Evolutionary conservation across 2,329 filamentous ascomycete genomes (phyloP).

Genomic region (Falciphora oryzae): DNA sequence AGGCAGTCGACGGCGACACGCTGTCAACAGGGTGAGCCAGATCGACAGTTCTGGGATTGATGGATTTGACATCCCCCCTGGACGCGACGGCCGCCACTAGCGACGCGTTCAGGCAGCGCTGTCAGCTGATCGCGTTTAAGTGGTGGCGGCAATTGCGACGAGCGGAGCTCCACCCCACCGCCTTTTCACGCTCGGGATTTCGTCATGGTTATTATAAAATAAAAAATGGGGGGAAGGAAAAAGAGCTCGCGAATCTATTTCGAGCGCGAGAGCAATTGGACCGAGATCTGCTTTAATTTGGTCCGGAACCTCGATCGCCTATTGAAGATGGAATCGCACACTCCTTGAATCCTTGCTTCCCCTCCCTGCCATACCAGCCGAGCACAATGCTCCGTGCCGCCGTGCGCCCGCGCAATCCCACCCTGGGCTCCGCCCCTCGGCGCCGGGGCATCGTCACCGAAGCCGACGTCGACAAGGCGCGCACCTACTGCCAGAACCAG

Average conservation of each 20-base stretch:
- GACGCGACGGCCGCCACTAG: conserved; percentile 21
- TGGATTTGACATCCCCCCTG: neutral
- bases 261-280: neutral
- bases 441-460: conserved; percentile 42
- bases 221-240: neutral
- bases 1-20: neutral
- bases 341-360: neutral
- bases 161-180: neutral
- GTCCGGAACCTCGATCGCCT: neutral
- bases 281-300: neutral
- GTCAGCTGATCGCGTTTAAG: conserved; percentile 34
- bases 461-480: conserved; percentile 45
- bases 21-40: neutral
- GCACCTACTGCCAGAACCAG: conserved; percentile 48
- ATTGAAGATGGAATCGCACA: neutral
- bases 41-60: neutral
- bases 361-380: neutral
- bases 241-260: neutral
- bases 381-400: conserved; percentile 6
- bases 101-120: conserved; percentile 25
- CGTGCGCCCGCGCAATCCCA: neutral
- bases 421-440: neutral
- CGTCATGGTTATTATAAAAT: conserved; percentile 6
- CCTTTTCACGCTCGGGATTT: conserved; percentile 2
- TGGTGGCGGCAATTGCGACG: neutral